Base-by-base conservation (phyloP, 177 flowering plant genomes). In the Vitis hybrid region DNA sequence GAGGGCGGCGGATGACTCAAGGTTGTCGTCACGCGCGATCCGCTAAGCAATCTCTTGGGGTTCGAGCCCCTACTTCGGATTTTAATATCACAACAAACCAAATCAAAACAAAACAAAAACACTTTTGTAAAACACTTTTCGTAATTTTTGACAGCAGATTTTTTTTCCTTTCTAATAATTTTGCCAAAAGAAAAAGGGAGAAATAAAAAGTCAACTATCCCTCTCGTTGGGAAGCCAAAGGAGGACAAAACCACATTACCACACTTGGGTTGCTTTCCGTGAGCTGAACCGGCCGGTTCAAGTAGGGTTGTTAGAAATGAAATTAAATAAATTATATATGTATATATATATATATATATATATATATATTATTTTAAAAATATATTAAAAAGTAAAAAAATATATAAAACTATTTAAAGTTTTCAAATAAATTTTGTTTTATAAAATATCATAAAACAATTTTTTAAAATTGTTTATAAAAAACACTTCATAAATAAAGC, bases 1-100 rank as follows among this genome's bases (percentile, higher is more conserved):
- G 72, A 74, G 81, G 81, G 81, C 81, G 81, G 81, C 81, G 78
- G 81, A 48, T 77, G 72, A 74, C 72, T 46, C 54, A 21, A 70
- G 21, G 17, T 70, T 60, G 63, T 74, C 78, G 77, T 74, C 81
- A 74, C 56, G 60, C 75, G 48, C 64, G 51, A 76, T 71, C 69
- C 67, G 15, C 62, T 6, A 11, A 35, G 52, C n/a, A 11, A 32
- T 64, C 58, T 63, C 72, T 68, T 77, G 73, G 65, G 79, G n/a
- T 69, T 2, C 11, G 79, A 15, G 70, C 76, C 56, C 60, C 9
- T 30, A 35, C 46, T 35, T 35, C 8, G 46, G 46, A 35, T 35
- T 35, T 35, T 35, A 6, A 35, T 13, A 35, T 2, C 52, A 14
- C 12, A 63, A 63, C 66, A 63, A 63, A 40, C n/a, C 52, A 35